Percentiles rank a stretch among this genome's conserved stretches.
These are phyloP conservation scores for Picea abies DNA, from an alignment of 83 land plant genomes.

Conservation along the genomic window DNA sequence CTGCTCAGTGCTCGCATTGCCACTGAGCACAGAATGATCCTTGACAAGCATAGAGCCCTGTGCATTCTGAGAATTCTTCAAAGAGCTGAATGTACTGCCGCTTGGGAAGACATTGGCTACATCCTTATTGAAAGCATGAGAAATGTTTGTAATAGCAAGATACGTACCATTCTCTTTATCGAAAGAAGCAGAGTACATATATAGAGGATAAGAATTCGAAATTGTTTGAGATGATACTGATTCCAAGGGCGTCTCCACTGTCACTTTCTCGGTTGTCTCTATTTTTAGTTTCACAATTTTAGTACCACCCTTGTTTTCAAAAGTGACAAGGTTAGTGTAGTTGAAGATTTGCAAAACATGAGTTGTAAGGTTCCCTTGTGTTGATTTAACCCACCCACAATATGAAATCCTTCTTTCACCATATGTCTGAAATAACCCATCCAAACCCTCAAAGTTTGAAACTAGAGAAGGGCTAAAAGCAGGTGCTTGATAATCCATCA, in stretches of 20 bases:
- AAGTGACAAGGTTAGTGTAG: slow-evolving; percentile 39
- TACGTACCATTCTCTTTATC: slow-evolving; percentile 39
- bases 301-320: slow-evolving; percentile 33
- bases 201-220: slow-evolving; percentile 32
- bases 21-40: slow-evolving; percentile 12
- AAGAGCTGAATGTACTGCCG: slow-evolving; percentile 2
- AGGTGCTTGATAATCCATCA: slow-evolving; percentile 27
- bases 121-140: slow-evolving; percentile 40
- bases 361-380: slow-evolving; percentile 58
- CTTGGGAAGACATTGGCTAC: neutral
- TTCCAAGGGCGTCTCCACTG: slow-evolving; percentile 24
- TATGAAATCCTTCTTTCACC: slow-evolving; percentile 39
- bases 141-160: slow-evolving; percentile 29
- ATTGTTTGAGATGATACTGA: slow-evolving; percentile 12
- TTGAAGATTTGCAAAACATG: slow-evolving; percentile 28
- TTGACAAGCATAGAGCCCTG: slow-evolving; percentile 15
- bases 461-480: slow-evolving; percentile 11
- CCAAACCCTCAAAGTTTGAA: slow-evolving; percentile 43
- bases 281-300: slow-evolving; percentile 40
- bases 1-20: slow-evolving; percentile 11
- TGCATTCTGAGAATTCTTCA: slow-evolving; percentile 15
- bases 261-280: slow-evolving; percentile 22
- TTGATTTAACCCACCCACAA: slow-evolving; percentile 72
- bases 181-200: slow-evolving; percentile 23
- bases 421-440: slow-evolving; percentile 45